Base-by-base conservation (phyloP, 768 basidiomycete genomes). In the Tulasnella sp. region DNA sequence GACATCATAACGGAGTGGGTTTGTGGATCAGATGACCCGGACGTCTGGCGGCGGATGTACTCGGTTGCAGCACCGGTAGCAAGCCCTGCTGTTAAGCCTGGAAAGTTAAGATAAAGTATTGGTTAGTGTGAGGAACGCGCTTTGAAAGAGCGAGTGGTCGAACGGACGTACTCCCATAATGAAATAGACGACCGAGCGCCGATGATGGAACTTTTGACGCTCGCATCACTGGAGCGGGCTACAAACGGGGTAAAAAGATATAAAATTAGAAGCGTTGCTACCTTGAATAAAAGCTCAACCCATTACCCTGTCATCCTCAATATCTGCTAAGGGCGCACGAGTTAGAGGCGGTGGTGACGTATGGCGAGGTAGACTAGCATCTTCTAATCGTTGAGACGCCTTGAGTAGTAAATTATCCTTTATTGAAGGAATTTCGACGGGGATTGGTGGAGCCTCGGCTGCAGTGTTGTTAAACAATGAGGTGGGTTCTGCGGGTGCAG, bases 201-300 rank as follows among this genome's bases (percentile, higher is more conserved):
- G 96, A 97, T 0, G 96, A 94, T 22, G 97, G 97, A 0, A 99
- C 96, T 85, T 90, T 94, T 6, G 96, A 97, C 0, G 96, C 85
- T 41, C 85, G 85, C 37, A 88, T 83, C 5, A 69, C 64, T 16
- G 64, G 64, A 34, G 64, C 31, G 4, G 64, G 84, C 79, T 22
- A 86, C 85, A 18, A 18, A 2, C 18, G 84, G 72, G 12, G 31
- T 8, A 50, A 12, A 31, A 79, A 72, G 11, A 41, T 11, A 79
- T 31, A 3, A 22, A 22, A 28, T 64, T 20, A 40, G 54, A 22
- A 28, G 11, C 18, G 18, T 34, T 40, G 64, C 22, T 12, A 8
- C 12, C 14, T 69, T 3, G 22, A 22, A 73, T 48, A 42, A 14
- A 44, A 34, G n/a, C 20, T 28, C 41, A 28, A 28, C 3, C 20